Base-by-base conservation (phyloP, 192 early-diverging fungal species). In the Podila epigama region DNA sequence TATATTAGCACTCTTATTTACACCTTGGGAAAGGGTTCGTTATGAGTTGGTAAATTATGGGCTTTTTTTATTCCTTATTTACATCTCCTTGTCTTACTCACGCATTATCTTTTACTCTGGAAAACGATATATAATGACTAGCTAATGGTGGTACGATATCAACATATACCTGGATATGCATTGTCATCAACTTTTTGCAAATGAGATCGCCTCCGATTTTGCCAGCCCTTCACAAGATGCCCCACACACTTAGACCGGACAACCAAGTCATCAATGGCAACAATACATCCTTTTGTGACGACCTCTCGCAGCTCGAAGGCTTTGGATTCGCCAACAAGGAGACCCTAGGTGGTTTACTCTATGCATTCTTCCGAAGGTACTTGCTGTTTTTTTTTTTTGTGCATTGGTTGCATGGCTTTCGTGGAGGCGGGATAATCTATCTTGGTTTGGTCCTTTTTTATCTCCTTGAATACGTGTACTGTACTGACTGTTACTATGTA, bases 121-220 rank as follows among this genome's bases (percentile, higher is more conserved):
- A n/a, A n/a, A n/a, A n/a, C n/a, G n/a, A n/a, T n/a, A n/a, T n/a
- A n/a, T n/a, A n/a, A n/a, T 85, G 28, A 42, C 39, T 16, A 85
- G 97, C 94, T n/a, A 93, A 92, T 67, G 96, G 96, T 50, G 96
- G 96, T 20, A 98, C 96, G 0, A 81, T 98, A 57, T 95, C 93
- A 34, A 93, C 93, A 10, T 98, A 98, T 75, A 92, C 95, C 25
- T 98, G 97, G 97, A 93, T 91, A 3, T 95, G 93, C 70, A 91
- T 97, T 86, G 86, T 91, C 37, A 83, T 98, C 62, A 94, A 97
- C 78, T 98, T 97, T 82, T 79, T 98, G 27, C 97, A 98, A 79
- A 92, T 87, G 82, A 90, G 96, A 11, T 67, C 86, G 33, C 96
- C 96, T 44, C 94, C 95, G 0, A 93, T 98, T 66, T 78, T 98